Evolutionary conservation across 2,329 filamentous ascomycete genomes (phyloP), one percentile per base, ranked within the genome.

Genomic region (Epichloe festucae): DNA sequence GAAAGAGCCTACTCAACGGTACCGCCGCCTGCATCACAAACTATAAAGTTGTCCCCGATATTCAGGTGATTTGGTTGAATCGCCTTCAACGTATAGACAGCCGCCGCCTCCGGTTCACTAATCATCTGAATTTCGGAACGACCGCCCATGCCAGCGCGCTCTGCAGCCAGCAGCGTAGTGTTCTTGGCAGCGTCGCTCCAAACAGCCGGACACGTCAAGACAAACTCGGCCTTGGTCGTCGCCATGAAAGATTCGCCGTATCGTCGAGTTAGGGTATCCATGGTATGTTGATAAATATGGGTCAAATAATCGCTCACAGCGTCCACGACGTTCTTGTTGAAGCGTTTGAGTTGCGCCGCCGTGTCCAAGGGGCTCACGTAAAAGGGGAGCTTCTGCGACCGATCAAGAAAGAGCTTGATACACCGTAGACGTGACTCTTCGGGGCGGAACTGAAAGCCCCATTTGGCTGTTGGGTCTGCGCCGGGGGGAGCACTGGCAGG

Each of bases 111-210:
- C 0, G 84, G 86, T 68, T 90, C 86, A 57, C 82, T 87, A 53
- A 90, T 88, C 73, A 90, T 83, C 68, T 87, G 83, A 55, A 90
- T 79, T 52, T 85, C 78, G 41, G 79, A 78, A 52, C 77, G 76
- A 2, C 71, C 76, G 4, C 86, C 87, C 83, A 91, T 88, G 3
- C 87, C 87, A 0, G 87, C 87, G 53, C 81, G 73, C 68, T 89
- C 84, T 11, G 87, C 87, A 5, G 87, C 87, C 62, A 85, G 79
- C 47, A 89, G 67, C 2, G 87, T 91, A 5, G 85, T 86, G 64
- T 89, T 87, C 70, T 90, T 91, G n/a, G 87, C 87, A 0, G 84
- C 79, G 63, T 93, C 87, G 23, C 82, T 87, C 87, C 87, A 93
- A 7, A 91, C 85, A 7, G 87, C 87, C 7, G 87, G 87, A 49